Percentiles rank a stretch among this genome's conserved stretches.
phyloP scores from a whole-genome alignment of 257 asterid genomes.

The Plantago elongata region DNA sequence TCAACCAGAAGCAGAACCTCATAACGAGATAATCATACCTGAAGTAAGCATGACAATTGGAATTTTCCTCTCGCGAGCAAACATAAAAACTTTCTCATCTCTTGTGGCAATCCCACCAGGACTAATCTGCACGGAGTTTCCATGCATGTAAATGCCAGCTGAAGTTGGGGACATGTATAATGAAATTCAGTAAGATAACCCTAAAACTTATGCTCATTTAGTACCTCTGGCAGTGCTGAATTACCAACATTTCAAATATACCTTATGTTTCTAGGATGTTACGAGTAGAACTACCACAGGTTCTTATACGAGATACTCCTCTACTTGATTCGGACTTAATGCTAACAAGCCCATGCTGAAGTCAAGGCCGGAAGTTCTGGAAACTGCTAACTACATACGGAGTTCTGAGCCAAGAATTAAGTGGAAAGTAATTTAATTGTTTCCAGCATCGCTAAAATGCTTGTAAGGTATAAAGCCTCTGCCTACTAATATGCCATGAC shows the following conservation, averaged over 20 bases:
- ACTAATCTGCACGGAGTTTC: slow-evolving; percentile 53
- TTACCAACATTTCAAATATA: background rate
- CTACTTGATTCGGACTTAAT: too few relatives aligned
- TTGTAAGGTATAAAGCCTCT: background rate
- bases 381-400: too few relatives aligned
- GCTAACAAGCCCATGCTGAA: too few relatives aligned
- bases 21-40: slow-evolving; percentile 38
- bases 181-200: background rate
- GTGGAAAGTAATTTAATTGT: too few relatives aligned
- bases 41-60: slow-evolving; percentile 95
- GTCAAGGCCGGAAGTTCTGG: too few relatives aligned
- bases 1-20: slow-evolving; percentile 1
- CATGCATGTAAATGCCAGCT: background rate
- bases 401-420: too few relatives aligned
- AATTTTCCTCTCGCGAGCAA: slow-evolving; percentile 57
- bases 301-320: too few relatives aligned
- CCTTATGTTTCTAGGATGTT: too few relatives aligned
- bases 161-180: background rate
- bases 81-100: slow-evolving; percentile 78
- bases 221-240: background rate
- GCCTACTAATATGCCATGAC: slow-evolving; percentile 5
- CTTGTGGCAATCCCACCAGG: slow-evolving; percentile 73
- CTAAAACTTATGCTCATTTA: background rate
- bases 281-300: too few relatives aligned
- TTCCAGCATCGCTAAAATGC: background rate